Evolutionary conservation across 1,139 yeast species (phyloP).

Genomic region (Pneumocystis sp.): DNA sequence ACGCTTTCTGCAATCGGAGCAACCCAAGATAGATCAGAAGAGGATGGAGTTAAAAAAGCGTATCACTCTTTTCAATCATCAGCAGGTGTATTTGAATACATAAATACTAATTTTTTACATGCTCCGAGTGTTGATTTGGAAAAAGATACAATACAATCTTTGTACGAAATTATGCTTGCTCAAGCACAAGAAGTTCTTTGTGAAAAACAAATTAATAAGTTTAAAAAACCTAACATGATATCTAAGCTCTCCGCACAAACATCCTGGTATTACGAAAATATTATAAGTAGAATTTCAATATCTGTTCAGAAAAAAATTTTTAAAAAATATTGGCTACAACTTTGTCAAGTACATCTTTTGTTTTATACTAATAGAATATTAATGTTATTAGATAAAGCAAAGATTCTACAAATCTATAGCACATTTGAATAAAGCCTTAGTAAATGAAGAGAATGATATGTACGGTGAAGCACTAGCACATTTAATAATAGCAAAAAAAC

Average conservation of each 20-base stretch:
- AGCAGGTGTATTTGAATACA: conserved; percentile 59
- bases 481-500: conserved; percentile 35
- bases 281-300: conserved; percentile 19
- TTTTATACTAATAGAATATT: neutral
- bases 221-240: conserved; percentile 41
- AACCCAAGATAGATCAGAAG: conserved; percentile 21
- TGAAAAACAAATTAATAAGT: conserved; percentile 41
- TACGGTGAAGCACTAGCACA: conserved; percentile 69
- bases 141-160: conserved; percentile 52
- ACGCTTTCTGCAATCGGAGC: conserved; percentile 35
- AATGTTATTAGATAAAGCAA: conserved; percentile 3
- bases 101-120: conserved; percentile 71
- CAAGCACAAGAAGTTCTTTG: conserved; percentile 82
- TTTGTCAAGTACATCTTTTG: neutral
- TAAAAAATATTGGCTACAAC: neutral
- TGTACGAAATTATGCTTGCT: conserved; percentile 54
- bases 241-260: conserved; percentile 59
- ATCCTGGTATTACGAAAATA: conserved; percentile 35
- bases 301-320: neutral
- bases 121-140: conserved; percentile 74
- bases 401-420: conserved; percentile 21
- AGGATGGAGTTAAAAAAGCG: conserved; percentile 42
- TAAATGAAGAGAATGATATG: conserved; percentile 36
- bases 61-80: conserved; percentile 56
- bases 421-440: conserved; percentile 39